Conservation (phyloP, 2,329 filamentous ascomycete genomes). For the Colletotrichum brevisporum region DNA sequence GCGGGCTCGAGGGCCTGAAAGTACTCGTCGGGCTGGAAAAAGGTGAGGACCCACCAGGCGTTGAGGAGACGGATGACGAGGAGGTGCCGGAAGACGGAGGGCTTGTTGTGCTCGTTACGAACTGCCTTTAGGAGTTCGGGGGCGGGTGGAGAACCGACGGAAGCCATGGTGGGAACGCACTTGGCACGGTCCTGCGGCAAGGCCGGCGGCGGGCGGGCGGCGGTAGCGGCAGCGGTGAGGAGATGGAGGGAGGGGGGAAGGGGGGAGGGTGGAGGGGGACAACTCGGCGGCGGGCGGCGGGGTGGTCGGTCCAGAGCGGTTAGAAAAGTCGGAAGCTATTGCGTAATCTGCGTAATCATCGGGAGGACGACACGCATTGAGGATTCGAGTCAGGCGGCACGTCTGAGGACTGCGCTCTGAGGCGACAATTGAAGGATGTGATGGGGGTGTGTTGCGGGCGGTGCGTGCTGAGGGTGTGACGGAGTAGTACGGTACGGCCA, state of each 20-base stretch:
- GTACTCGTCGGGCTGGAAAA: slow-evolving; percentile 98
- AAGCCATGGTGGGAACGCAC: slow-evolving; percentile 41
- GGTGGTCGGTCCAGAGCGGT: too few species aligned
- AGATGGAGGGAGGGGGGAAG: background rate
- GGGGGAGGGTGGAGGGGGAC: too few species aligned
- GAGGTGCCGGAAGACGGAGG: slow-evolving; percentile 52
- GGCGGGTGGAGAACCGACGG: slow-evolving; percentile 41
- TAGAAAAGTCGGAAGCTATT: slow-evolving; percentile 31
- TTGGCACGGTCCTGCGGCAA: slow-evolving; percentile 26
- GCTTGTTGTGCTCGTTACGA: slow-evolving; percentile 44
- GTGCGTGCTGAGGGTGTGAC: slow-evolving; percentile 19
- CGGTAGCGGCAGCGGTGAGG: slow-evolving; percentile 7
- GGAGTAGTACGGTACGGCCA: background rate
- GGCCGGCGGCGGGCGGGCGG: slow-evolving; percentile 11
- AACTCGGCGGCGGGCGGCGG: too few species aligned
- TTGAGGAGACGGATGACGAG: slow-evolving; percentile 84
- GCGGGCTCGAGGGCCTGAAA: slow-evolving; percentile 96
- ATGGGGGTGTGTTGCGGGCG: slow-evolving; percentile 1
- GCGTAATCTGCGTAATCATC: slow-evolving; percentile 42
- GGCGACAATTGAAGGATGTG: background rate
- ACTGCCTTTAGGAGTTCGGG: slow-evolving; percentile 43
- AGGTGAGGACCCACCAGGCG: slow-evolving; percentile 83
- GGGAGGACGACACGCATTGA: slow-evolving; percentile 18
- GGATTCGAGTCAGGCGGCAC: slow-evolving; percentile 19
- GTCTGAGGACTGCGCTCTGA: background rate